phyloP scores from a whole-genome alignment of 202 grass and related monocot species.

The Saccharum hybrid region DNA sequence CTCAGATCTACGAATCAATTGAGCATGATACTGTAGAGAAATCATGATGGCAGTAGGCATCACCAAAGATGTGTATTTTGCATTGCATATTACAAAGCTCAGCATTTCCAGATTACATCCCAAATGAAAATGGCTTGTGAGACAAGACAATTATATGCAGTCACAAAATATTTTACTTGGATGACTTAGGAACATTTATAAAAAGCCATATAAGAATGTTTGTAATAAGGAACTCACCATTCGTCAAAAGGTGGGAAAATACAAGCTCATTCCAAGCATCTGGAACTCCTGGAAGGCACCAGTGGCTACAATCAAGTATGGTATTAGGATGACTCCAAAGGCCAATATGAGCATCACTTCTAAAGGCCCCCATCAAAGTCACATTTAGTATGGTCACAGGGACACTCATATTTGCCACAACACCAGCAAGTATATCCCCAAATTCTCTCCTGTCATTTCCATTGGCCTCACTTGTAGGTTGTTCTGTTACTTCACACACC shows the following conservation, averaged over 20 bases:
- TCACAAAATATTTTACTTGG: conserved; percentile 1
- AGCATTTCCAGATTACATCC: background rate
- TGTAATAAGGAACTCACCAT: conserved; percentile 57
- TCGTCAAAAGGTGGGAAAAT: conserved; percentile 74
- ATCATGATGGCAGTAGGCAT: background rate
- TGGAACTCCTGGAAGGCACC: conserved; percentile 94
- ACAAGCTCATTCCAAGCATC: conserved; percentile 97
- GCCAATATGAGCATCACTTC: conserved; percentile 93
- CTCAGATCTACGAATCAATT: background rate
- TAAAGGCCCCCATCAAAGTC: conserved; percentile 84
- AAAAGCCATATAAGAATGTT: conserved; percentile 3
- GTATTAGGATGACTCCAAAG: conserved; percentile 85
- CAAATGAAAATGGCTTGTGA: background rate
- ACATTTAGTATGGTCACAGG: conserved; percentile 87
- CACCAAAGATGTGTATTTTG: background rate
- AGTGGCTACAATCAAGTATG: conserved; percentile 96
- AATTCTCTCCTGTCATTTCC: conserved; percentile 86
- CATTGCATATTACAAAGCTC: background rate
- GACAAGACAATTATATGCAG: background rate
- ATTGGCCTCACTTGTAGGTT: conserved; percentile 73
- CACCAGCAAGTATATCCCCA: conserved; percentile 68
- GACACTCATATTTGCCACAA: conserved; percentile 61
- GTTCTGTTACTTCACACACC: conserved; percentile 75
- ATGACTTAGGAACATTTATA: conserved; percentile 1
- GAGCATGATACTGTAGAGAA: background rate